These are phyloP conservation scores for Brassica incana DNA, from an alignment of 345 rosid species.

Conservation along the genomic window DNA sequence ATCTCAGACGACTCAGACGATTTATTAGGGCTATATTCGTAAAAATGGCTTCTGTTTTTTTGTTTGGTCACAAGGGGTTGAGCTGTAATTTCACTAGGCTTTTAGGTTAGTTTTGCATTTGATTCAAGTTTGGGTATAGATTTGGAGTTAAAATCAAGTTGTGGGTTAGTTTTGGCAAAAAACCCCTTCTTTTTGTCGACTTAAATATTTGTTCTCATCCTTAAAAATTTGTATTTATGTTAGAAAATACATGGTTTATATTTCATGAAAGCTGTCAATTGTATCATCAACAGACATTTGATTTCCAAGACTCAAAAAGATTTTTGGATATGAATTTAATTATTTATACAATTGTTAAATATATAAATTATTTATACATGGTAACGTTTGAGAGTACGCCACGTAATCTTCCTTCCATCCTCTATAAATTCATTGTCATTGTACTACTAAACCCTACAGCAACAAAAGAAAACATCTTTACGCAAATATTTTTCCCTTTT, in stretches of 20 bases:
- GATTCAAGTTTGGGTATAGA: too few relatives aligned
- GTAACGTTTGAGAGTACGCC: slow-evolving; percentile 8
- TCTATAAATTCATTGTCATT: slow-evolving; percentile 32
- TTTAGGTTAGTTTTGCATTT: too few relatives aligned
- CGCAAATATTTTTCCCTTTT: not conserved
- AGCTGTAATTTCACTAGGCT: too few relatives aligned
- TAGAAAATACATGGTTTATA: not conserved
- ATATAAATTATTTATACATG: not conserved
- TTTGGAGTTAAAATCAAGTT: too few relatives aligned
- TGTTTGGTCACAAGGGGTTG: too few relatives aligned
- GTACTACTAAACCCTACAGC: slow-evolving; percentile 30
- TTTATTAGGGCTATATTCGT: too few relatives aligned
- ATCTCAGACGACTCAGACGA: too few relatives aligned
- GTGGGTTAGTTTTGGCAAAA: too few relatives aligned
- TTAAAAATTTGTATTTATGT: not conserved
- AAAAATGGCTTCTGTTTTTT: too few relatives aligned
- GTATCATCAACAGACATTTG: slow-evolving; percentile 11
- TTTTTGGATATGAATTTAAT: not conserved
- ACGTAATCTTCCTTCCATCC: slow-evolving; percentile 19
- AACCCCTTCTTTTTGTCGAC: not conserved
- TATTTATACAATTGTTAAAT: not conserved
- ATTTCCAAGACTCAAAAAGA: not conserved
- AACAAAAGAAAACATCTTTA: not conserved
- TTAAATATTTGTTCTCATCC: not conserved
- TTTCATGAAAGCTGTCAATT: slow-evolving; percentile 12